Base-by-base conservation (phyloP, 2,329 filamentous ascomycete species). In the Chalaropsis thielavioides region DNA sequence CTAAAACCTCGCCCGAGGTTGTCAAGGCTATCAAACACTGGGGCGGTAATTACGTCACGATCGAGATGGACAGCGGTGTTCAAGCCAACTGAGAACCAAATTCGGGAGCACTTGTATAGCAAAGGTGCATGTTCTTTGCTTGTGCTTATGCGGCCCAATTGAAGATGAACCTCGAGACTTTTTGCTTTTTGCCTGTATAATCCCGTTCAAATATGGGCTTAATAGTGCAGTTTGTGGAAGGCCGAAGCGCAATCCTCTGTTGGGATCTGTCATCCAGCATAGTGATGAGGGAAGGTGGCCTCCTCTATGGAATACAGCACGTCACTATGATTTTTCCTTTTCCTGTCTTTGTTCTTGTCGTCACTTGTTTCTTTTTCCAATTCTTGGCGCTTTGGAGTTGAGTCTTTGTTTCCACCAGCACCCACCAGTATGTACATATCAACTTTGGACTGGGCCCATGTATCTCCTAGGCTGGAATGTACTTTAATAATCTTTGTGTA, bases 1-100 rank as follows among this genome's bases (percentile, higher is more conserved):
- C 87, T 62, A 84, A 87, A 68, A 86, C 87, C 41, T 85, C 90
- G 1, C 82, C 83, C 66, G 83, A 84, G 70, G 81, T 85, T 22
- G 79, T 95, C 65, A 80, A 89, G 67, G 80, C 79, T 4, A 81
- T 96, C 38, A 81, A 86, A 69, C 77, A 83, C 1, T 79, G 83
- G 76, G 84, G 84, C 67, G 77, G 78, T 64, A 73, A 76, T 40
- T 73, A 80, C 54, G 69, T 73, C 22, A 73, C 77, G 67, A 83
- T 96, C 68, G 91, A 96, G 75, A 85, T 92, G 71, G 90, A 96
- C 72, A 22, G 27, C 17, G 31, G 11, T 8, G 54, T 11, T 15
- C n/a, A 35, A 13, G 15, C 17, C 17, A 38, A 58, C 24, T 19
- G 24, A 49, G 58, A 56, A 56, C 62, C 69, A 70, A 68, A 71